A percentile compares a stretch with the other conserved stretches of the same genome.
Conservation (phyloP, 768 basidiomycete species). For the Mycena vulgaris region DNA sequence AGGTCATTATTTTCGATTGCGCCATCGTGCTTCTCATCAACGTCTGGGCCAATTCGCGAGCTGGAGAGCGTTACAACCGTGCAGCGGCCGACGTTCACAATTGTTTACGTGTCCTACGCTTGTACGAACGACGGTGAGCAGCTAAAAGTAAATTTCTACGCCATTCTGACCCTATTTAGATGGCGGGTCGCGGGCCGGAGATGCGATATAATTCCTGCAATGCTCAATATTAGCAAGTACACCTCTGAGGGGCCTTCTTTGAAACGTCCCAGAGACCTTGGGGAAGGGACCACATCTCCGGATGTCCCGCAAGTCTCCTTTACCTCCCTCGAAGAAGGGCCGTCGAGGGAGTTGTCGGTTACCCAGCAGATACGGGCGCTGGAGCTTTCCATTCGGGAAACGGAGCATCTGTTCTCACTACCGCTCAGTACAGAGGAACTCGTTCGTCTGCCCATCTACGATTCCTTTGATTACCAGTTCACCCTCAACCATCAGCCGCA, state of each 20-base stretch:
- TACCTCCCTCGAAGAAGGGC: not conserved
- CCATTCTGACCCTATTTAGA: no score
- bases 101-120: no score
- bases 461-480: constrained; percentile 1
- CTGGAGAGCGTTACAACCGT: no score
- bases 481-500: not conserved
- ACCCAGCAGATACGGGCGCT: constrained; percentile 2
- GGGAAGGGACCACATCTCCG: not conserved
- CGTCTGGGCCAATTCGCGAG: no score
- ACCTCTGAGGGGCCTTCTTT: not conserved
- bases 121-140: no score
- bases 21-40: no score
- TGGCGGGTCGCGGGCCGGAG: constrained; percentile 28
- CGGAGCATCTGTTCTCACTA: constrained; percentile 20
- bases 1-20: constrained; percentile 49
- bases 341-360: not conserved
- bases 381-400: no score
- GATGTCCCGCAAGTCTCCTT: no score
- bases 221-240: constrained; percentile 18
- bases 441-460: constrained; percentile 7
- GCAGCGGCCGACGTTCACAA: no score
- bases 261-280: constrained; percentile 8
- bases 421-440: constrained; percentile 29
- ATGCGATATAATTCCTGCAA: constrained; percentile 27
- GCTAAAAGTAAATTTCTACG: no score